These are phyloP conservation scores for Gossypium bickii DNA, from an alignment of 345 rosid genomes.

Conservation along the genomic window DNA sequence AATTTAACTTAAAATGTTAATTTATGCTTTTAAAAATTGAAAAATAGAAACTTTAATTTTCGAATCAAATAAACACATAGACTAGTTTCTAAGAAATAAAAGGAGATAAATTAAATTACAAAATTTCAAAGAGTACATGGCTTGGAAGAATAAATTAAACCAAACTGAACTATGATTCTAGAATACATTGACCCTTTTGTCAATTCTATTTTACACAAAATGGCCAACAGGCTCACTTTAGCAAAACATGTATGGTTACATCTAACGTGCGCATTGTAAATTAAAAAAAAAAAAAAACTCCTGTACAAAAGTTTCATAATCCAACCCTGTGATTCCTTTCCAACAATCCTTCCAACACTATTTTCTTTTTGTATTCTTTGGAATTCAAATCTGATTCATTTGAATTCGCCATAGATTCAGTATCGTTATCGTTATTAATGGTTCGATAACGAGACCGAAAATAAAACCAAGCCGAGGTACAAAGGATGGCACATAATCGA, in stretches of 20 bases:
- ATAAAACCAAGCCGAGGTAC: conserved; percentile 59
- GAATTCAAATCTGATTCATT: conserved; percentile 31
- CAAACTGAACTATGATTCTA: neutral
- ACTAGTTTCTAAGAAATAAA: too few relatives aligned
- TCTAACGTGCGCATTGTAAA: neutral
- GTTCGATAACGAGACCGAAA: conserved; percentile 37
- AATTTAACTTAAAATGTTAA: too few relatives aligned
- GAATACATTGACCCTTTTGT: neutral
- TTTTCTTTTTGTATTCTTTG: conserved; percentile 49
- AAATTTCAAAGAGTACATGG: too few relatives aligned
- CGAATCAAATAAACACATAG: too few relatives aligned
- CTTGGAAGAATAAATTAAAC: too few relatives aligned
- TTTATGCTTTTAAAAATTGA: too few relatives aligned
- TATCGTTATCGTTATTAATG: neutral
- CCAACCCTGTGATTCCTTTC: conserved; percentile 43
- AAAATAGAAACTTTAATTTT: too few relatives aligned
- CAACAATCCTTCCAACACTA: conserved; percentile 68
- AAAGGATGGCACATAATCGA: conserved; percentile 57
- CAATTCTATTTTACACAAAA: neutral
- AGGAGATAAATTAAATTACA: too few relatives aligned
- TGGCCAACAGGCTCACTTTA: neutral
- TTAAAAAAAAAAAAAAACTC: neutral
- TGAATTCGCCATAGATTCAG: neutral
- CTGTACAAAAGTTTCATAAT: neutral
- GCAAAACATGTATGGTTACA: neutral